Evolutionary conservation across 495 filamentous ascomycete genomes (phyloP), one percentile per base, ranked within the genome.

Genomic region (Trichocladium antarcticum): DNA sequence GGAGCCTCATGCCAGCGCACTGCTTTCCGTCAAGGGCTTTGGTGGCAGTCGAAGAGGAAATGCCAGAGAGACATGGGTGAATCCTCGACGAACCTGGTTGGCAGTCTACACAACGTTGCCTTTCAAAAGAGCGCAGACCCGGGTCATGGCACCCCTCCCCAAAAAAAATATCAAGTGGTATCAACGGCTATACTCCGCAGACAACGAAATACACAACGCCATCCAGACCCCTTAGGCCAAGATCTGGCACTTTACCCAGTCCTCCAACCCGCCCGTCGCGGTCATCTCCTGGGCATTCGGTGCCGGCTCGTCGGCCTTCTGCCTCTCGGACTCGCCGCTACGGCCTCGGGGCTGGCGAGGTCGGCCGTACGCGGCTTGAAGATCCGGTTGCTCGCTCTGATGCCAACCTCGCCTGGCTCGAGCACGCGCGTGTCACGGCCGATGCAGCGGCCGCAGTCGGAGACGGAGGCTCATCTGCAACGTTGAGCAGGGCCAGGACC

Each of bases 351-450:
- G 51, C 81, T 88, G 8, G 81, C 85, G 2, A 98, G 80, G 62
- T 97, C 97, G 0, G 89, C 87, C 89, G 95, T 95, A 17, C 90
- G 79, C 0, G 87, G 89, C 67, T 92, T 89, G 73, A 94, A 95
- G 65, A 95, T 95, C 16, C 90, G 80, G 70, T 96, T 95, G 42
- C 76, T 82, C 0, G 87, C 85, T 53, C 76, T 82, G 58, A 95
- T 93, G n/a, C 90, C 89, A 22, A 90, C 81, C 67, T 95, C 87
- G 2, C 85, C 86, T 9, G 79, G 75, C 57, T 95, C 84, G 0
- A 96, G 75, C 0, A 95, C 73, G 8, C 90, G 89, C 1, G 79
- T 83, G 5, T 89, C 85, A 6, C 96, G 76, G 3, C 92, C 90
- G 51, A 98, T 96, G 62, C 90, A 97, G 1, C 86, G 84, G 1